Percentiles rank a stretch among this genome's conserved stretches.
phyloP scores from a whole-genome alignment of 2,329 filamentous ascomycete genomes.

The Epichloe hybrida region DNA sequence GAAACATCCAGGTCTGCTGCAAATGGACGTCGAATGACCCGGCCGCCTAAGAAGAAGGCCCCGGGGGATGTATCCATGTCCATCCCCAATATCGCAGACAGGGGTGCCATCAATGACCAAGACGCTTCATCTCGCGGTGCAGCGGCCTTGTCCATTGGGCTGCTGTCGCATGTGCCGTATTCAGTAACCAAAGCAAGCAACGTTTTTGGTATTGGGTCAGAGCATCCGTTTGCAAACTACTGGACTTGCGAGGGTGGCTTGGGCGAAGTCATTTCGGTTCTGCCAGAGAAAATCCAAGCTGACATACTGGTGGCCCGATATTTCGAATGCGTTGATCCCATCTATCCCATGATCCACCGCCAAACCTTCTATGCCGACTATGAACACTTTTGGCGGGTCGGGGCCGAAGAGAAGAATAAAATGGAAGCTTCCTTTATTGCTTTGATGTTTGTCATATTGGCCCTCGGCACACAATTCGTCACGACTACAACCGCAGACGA shows the following conservation, averaged over 20 bases:
- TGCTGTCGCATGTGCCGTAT: conserved; percentile 62
- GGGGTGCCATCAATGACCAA: conserved; percentile 32
- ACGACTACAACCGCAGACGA: conserved; percentile 43
- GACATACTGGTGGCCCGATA: conserved; percentile 54
- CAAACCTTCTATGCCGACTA: conserved; percentile 68
- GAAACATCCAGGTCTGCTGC: conserved; percentile 42
- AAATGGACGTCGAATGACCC: conserved; percentile 42
- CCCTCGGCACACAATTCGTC: conserved; percentile 67
- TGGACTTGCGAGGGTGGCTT: conserved; percentile 70
- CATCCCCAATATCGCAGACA: conserved; percentile 43
- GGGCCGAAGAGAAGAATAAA: conserved; percentile 39
- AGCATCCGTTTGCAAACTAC: conserved; percentile 72
- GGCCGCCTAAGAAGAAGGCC: conserved; percentile 40
- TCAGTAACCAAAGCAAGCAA: conserved; percentile 58
- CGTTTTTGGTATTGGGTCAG: conserved; percentile 67
- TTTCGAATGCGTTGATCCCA: conserved; percentile 61
- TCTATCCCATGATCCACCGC: conserved; percentile 69
- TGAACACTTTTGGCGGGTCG: conserved; percentile 60
- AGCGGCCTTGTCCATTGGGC: conserved; percentile 41
- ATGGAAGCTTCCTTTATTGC: conserved; percentile 58
- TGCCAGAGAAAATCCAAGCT: conserved; percentile 63
- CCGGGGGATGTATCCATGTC: conserved; percentile 24
- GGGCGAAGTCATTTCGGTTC: conserved; percentile 58
- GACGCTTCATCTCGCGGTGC: conserved; percentile 33
- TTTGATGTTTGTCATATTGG: conserved; percentile 64